These are phyloP conservation scores for Neonectria coccinea DNA, from an alignment of 2,329 filamentous ascomycete species.

Conservation along the genomic window DNA sequence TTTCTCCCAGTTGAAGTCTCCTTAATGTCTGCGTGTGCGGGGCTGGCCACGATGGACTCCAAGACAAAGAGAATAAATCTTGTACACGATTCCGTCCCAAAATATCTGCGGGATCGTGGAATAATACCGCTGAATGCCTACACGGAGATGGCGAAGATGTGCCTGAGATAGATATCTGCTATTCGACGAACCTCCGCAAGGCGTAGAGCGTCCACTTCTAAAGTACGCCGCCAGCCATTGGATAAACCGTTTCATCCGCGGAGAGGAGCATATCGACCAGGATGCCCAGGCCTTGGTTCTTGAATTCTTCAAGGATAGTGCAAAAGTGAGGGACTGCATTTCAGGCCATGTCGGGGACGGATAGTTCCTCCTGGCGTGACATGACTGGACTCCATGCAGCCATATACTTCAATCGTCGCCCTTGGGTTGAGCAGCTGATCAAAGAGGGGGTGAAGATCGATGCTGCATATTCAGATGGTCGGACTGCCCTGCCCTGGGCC, in stretches of 20 bases:
- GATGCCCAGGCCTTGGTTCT: neutral
- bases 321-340: neutral
- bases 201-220: neutral
- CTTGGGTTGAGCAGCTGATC: neutral
- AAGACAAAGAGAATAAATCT: neutral
- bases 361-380: neutral
- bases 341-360: neutral
- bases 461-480: neutral
- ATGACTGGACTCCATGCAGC: slow-evolving; percentile 4
- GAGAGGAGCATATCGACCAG: neutral
- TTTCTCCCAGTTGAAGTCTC: neutral
- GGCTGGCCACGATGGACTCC: neutral
- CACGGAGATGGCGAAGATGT: slow-evolving; percentile 1
- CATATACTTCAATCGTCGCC: neutral
- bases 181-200: neutral
- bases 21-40: neutral
- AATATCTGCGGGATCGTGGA: neutral
- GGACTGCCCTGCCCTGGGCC: neutral
- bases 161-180: neutral
- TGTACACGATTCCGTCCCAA: neutral
- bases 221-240: neutral
- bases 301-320: neutral
- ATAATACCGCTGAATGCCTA: neutral
- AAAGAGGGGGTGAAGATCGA: neutral
- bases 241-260: neutral